phyloP scores from a whole-genome alignment of 495 filamentous ascomycete species.

The Penicillium chermesinum region DNA sequence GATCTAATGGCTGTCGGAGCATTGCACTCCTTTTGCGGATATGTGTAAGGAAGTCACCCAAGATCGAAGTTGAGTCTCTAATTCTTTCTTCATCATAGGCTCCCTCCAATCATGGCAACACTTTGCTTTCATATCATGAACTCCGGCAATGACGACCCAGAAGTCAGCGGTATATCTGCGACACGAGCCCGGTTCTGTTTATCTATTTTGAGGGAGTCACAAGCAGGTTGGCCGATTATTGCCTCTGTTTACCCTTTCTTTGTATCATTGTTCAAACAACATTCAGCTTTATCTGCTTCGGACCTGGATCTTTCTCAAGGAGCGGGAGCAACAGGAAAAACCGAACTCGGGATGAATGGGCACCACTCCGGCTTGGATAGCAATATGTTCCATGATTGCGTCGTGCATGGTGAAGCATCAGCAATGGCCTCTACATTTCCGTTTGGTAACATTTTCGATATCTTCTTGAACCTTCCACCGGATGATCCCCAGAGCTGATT shows the following conservation, averaged over 20 bases:
- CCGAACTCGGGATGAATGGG: too few relatives aligned
- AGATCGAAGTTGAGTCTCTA: too few relatives aligned
- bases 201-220: constrained; percentile 1
- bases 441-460: background rate
- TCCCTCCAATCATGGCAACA: constrained; percentile 3
- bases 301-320: too few relatives aligned
- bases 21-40: too few relatives aligned
- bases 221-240: background rate
- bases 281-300: background rate
- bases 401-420: background rate
- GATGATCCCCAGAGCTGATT: background rate
- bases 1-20: background rate
- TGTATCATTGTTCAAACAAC: background rate
- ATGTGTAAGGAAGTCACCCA: too few relatives aligned
- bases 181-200: constrained; percentile 15
- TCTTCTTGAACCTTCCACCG: background rate
- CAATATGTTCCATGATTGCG: background rate
- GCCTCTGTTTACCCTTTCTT: background rate
- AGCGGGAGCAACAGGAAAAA: too few relatives aligned
- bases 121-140: constrained; percentile 11
- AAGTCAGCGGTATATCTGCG: constrained; percentile 2
- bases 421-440: background rate
- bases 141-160: background rate
- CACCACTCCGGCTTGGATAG: background rate
- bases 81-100: too few relatives aligned